phyloP scores from a whole-genome alignment of 768 basidiomycete genomes.

The Lactarius sp. region DNA sequence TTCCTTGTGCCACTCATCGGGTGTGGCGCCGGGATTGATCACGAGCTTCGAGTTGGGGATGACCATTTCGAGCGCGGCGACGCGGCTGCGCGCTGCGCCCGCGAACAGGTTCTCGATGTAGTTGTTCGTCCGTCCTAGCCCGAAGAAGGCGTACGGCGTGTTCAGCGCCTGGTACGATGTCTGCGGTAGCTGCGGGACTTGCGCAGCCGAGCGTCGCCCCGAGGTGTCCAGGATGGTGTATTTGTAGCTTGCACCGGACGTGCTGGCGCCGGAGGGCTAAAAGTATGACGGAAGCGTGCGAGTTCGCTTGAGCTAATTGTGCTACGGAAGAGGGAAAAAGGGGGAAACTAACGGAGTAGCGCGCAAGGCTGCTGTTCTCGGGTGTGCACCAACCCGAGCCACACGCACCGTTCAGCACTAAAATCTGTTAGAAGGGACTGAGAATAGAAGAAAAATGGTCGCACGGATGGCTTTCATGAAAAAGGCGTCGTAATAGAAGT shows the following conservation, averaged over 20 bases:
- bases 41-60: constrained; percentile 97
- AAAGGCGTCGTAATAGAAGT: constrained; percentile 97
- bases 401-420: constrained; percentile 93
- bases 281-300: neutral
- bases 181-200: constrained; percentile 92
- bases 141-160: constrained; percentile 93
- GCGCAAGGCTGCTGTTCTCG: constrained; percentile 47
- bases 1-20: constrained; percentile 76
- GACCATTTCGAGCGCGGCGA: constrained; percentile 91
- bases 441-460: constrained; percentile 27
- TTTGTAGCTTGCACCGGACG: constrained; percentile 93
- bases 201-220: constrained; percentile 83
- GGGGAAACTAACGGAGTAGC: constrained; percentile 61
- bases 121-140: constrained; percentile 96
- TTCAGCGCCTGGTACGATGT: constrained; percentile 87
- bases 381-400: constrained; percentile 71
- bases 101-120: constrained; percentile 99
- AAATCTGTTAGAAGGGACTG: neutral
- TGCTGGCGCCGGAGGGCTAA: constrained; percentile 91
- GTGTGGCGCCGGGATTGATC: constrained; percentile 70
- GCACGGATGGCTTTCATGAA: constrained; percentile 94
- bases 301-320: too few species aligned
- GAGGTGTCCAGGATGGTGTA: constrained; percentile 93
- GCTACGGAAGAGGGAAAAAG: neutral
- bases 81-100: constrained; percentile 82